These are phyloP conservation scores for Boletus rubescentipes DNA, from an alignment of 768 basidiomycete genomes.

Conservation along the genomic window DNA sequence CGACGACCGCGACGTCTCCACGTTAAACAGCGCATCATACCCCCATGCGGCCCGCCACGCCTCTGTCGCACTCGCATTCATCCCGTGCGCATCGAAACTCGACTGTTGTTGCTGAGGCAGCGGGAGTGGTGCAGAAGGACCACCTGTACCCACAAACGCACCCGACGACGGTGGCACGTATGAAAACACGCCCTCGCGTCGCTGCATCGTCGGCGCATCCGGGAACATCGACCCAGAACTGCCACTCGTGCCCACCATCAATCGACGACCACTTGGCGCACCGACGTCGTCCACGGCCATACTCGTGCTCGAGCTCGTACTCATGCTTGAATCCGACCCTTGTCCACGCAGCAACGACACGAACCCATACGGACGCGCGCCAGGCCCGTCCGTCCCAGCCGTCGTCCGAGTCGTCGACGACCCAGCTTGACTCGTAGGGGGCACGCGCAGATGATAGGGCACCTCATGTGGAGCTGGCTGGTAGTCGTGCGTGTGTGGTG, in stretches of 20 bases:
- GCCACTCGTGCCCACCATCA: not conserved
- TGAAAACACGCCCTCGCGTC: constrained; percentile 14
- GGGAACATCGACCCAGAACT: constrained; percentile 8
- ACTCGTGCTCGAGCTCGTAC: constrained; percentile 9
- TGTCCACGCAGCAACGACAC: constrained; percentile 14
- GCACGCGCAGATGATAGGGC: constrained; percentile 7
- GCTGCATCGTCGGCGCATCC: constrained; percentile 4
- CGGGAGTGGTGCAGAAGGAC: not conserved
- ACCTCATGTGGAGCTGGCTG: constrained; percentile 1
- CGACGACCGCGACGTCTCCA: constrained; percentile 19
- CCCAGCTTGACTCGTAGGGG: constrained; percentile 11
- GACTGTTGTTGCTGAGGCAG: not conserved
- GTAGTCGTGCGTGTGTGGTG: constrained; percentile 1
- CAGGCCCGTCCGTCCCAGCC: constrained; percentile 4
- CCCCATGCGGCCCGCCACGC: constrained; percentile 13
- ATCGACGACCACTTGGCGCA: not conserved
- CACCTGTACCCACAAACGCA: constrained; percentile 1
- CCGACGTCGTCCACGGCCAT: constrained; percentile 15
- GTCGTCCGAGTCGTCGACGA: constrained; percentile 3
- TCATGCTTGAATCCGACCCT: constrained; percentile 18
- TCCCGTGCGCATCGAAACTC: constrained; percentile 5
- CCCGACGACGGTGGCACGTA: constrained; percentile 8
- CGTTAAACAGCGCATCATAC: constrained; percentile 10
- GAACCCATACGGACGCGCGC: constrained; percentile 16
- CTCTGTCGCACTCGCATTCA: constrained; percentile 4